Conservation (phyloP, 164 flowering plant species). For the Chimonanthus salicifolius region DNA sequence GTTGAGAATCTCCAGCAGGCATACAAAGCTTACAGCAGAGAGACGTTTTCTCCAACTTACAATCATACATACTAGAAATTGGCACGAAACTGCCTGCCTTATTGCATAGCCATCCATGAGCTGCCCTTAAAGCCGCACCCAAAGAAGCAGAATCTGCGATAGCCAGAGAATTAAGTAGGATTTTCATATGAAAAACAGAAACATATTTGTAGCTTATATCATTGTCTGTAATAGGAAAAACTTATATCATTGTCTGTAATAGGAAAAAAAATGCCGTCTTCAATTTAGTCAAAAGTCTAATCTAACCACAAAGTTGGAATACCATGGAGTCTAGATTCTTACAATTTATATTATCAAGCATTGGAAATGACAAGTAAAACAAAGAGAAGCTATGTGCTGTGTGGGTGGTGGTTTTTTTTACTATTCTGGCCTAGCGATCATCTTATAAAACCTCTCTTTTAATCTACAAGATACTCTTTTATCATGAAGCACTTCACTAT, state of each 20-base stretch:
- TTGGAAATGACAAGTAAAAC: too few relatives aligned
- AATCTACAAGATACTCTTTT: too few relatives aligned
- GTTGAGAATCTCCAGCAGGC: conserved; percentile 43
- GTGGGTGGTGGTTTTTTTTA: too few relatives aligned
- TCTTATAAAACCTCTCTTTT: too few relatives aligned
- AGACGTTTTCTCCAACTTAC: conserved; percentile 59
- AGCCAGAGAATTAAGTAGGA: neutral
- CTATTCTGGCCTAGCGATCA: too few relatives aligned
- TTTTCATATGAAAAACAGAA: neutral
- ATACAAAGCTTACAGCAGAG: conserved; percentile 53
- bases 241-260: neutral
- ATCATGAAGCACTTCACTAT: too few relatives aligned
- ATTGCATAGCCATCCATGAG: conserved; percentile 91
- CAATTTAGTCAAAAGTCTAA: neutral
- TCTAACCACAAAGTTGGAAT: neutral
- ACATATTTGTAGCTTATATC: neutral
- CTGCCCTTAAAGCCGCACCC: conserved; percentile 89
- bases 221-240: neutral
- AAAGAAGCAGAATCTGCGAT: conserved; percentile 85
- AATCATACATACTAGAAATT: conserved; percentile 48
- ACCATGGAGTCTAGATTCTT: neutral
- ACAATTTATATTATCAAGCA: too few relatives aligned
- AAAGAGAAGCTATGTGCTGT: too few relatives aligned
- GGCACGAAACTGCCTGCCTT: conserved; percentile 57
- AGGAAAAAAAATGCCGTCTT: neutral